Evolutionary conservation across 345 rosid genomes (phyloP), one percentile per base, ranked within the genome.

Genomic region (Balakata baccata): DNA sequence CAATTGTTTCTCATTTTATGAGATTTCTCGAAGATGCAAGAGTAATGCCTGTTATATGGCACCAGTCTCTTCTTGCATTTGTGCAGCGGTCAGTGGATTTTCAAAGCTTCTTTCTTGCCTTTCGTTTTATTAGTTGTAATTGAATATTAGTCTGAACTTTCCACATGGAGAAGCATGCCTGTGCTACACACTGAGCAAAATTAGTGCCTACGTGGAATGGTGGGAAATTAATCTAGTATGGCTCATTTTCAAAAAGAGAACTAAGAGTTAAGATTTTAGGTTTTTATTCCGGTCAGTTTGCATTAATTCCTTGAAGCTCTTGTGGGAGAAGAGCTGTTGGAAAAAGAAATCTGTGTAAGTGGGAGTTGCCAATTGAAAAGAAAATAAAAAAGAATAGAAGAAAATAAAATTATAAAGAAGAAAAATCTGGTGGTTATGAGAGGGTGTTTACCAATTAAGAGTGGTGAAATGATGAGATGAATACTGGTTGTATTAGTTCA

Each of bases 41-140:
- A 82, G 78, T 81, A 58, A 95, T 95, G 99, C 99, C 99, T 23
- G 98, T 95, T 53, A 93, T 91, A 80, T 95, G 99, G 99, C 97
- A 95, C 76, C 98, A 91, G 78, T 89, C 98, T 12, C 96, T 95
- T 65, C 98, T 92, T 64, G 85, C 97, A 11, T 95, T 95, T 74
- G 92, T 89, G 59, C 97, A 91, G 80, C 83, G 98, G 99, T 94
- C 69, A 77, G 81, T 74, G 50, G 62, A 52, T 49, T 25, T 59
- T 22, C 9, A 57, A 1, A 16, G 18, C 52, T 61, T 53, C 5
- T 60, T 68, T 64, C 38, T n/a, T 37, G 65, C 47, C 34, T 54
- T 51, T n/a, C 50, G 20, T 22, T 43, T 66, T 18, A 45, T 52
- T 17, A 50, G 23, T 60, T 71, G n/a, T 71, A 63, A 25, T 17